Base-by-base conservation (phyloP, 257 asterid genomes). In the Ajuga chamaepitys region DNA sequence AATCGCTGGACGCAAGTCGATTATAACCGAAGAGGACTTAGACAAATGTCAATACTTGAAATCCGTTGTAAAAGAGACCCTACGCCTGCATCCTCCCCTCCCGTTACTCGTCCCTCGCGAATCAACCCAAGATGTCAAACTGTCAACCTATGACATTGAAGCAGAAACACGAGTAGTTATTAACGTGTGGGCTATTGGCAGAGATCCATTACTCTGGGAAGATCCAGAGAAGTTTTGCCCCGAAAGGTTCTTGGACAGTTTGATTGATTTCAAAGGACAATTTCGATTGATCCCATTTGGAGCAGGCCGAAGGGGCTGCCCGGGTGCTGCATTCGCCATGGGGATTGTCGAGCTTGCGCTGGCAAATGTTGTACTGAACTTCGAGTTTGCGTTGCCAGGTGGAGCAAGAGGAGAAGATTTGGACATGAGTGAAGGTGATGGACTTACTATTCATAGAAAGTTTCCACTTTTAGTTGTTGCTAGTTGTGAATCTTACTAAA, bases 71-170 rank as follows among this genome's bases (percentile, higher is more conserved):
- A 82, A 78, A 56, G 87, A 81, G 73, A 63, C 74, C 71, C 53
- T 81, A 16, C 78, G 87, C 3, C 68, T 81, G 14, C 87, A 78
- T 64, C 74, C 84, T 60, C 84, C 87, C 1, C 80, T 82, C 62
- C 87, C 84, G 4, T 62, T 82, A 3, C 85, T 82, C 21, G 77
- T 82, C 40, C 87, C 85, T 18, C 82, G 79, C 2, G 85, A 82
- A 47, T 78, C 84, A 24, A 82, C 76, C 28, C 73, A 64, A 22
- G 78, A 73, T 0, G 70, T 71, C 12, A 68, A 71, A 13, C 64
- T 82, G 9, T 47, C 53, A 4, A 50, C 56, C n/a, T 82, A 82
- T 8, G 72, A 79, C 81, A 71, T 82, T 38, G 62, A 55, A 34
- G 74, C 77, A 12, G 67, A 82, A 41, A 82, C 87, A 28, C 71